These are phyloP conservation scores for Lecanicillium sp. DNA, from an alignment of 2,329 filamentous ascomycete species.

Conservation along the genomic window DNA sequence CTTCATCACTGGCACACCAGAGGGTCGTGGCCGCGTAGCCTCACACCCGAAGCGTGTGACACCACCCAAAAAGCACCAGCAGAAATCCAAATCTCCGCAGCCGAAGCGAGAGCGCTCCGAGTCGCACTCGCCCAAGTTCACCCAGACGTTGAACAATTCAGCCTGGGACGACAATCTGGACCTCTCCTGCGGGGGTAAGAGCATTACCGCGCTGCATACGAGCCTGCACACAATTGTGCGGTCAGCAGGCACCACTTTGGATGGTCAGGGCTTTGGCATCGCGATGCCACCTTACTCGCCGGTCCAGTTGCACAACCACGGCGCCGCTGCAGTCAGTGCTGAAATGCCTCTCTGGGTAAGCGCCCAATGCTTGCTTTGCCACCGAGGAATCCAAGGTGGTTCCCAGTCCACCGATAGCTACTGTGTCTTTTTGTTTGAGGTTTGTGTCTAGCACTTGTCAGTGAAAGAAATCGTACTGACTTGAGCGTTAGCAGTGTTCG, in stretches of 20 bases:
- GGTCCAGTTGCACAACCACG: slow-evolving; percentile 27
- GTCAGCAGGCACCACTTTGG: slow-evolving; percentile 18
- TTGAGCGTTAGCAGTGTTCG: slow-evolving; percentile 36
- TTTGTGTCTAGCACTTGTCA: too few species aligned
- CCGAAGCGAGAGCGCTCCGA: slow-evolving; percentile 21
- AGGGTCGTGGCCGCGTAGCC: slow-evolving; percentile 49
- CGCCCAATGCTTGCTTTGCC: slow-evolving; percentile 39
- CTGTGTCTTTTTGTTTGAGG: slow-evolving; percentile 50
- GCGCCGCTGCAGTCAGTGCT: slow-evolving; percentile 26
- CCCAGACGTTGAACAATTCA: slow-evolving; percentile 37
- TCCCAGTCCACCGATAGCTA: slow-evolving; percentile 32
- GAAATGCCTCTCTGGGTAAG: slow-evolving; percentile 33
- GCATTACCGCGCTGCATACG: slow-evolving; percentile 40
- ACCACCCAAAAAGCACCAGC: slow-evolving; percentile 27
- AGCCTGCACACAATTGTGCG: slow-evolving; percentile 31
- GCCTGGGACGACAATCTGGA: slow-evolving; percentile 45
- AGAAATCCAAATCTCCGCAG: slow-evolving; percentile 16
- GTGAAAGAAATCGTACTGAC: too few species aligned
- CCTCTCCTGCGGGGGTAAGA: slow-evolving; percentile 32
- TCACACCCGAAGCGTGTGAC: slow-evolving; percentile 44
- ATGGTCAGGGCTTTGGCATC: slow-evolving; percentile 28
- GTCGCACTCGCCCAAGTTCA: slow-evolving; percentile 5
- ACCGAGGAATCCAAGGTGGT: slow-evolving; percentile 28
- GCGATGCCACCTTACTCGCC: slow-evolving; percentile 35
- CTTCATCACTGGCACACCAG: slow-evolving; percentile 56